Conservation (phyloP, 2,329 filamentous ascomycete species). For the Phaeophleospora eucalypticola region DNA sequence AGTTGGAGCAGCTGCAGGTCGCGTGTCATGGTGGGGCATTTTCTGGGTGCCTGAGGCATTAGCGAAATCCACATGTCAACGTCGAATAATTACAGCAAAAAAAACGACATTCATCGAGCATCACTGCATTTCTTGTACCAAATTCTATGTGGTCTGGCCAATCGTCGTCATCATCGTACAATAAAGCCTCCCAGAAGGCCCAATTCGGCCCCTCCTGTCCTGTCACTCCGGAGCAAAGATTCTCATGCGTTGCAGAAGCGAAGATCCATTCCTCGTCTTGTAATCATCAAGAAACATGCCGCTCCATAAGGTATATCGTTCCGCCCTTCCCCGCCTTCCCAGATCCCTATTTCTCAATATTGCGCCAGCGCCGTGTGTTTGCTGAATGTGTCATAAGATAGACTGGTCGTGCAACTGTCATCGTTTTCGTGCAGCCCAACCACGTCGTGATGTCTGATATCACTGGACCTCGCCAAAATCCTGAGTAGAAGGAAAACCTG, state of each 20-base stretch:
- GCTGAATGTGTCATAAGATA: not conserved
- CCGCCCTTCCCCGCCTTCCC: not conserved
- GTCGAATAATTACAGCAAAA: too few relatives aligned
- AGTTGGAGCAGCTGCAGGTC: too few relatives aligned
- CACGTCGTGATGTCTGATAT: too few relatives aligned
- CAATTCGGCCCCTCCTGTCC: not conserved
- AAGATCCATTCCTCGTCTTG: not conserved
- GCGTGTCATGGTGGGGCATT: not conserved
- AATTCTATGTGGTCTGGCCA: not conserved
- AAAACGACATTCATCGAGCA: too few relatives aligned
- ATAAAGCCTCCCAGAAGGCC: not conserved
- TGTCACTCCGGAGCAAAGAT: not conserved
- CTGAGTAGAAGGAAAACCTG: too few relatives aligned
- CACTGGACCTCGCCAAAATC: too few relatives aligned
- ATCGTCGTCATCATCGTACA: not conserved
- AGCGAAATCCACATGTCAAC: not conserved
- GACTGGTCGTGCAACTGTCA: not conserved
- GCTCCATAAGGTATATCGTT: not conserved
- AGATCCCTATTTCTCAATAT: not conserved
- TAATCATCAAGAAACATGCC: not conserved
- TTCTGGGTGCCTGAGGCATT: not conserved
- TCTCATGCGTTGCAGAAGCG: not conserved
- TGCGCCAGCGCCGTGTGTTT: not conserved
- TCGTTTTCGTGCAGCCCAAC: too few relatives aligned
- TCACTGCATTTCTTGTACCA: not conserved